These are phyloP conservation scores for Raphanus hybrid DNA, from an alignment of 441 rosid species.

Conservation along the genomic window DNA sequence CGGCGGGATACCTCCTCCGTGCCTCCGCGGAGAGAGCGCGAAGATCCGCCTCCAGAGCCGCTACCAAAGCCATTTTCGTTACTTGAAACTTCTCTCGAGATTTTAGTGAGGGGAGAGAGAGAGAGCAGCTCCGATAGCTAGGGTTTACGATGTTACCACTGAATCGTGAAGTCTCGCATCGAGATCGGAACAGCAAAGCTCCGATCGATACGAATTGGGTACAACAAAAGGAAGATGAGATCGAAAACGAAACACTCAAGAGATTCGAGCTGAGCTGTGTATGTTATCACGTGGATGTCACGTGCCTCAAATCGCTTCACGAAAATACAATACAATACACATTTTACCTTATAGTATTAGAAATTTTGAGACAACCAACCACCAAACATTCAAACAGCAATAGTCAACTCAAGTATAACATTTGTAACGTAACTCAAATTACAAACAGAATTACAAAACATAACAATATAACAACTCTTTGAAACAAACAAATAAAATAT, in stretches of 20 bases:
- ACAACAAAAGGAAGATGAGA: conserved; percentile 4
- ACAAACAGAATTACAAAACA: neutral
- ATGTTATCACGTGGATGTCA: conserved; percentile 34
- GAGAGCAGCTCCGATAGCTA: conserved; percentile 6
- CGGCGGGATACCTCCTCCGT: conserved; percentile 88
- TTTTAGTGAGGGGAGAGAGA: conserved; percentile 5
- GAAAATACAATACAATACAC: neutral
- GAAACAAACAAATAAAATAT: neutral
- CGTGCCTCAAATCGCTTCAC: conserved; percentile 20
- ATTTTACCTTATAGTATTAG: neutral
- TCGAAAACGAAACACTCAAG: conserved; percentile 15
- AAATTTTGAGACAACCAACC: conserved; percentile 17
- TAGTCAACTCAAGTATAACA: neutral
- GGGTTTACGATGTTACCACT: conserved; percentile 5
- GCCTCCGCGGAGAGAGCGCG: conserved; percentile 98
- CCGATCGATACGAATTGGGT: conserved; percentile 33
- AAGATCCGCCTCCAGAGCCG: conserved; percentile 95
- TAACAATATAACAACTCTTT: neutral
- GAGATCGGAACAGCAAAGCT: conserved; percentile 36
- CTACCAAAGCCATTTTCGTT: conserved; percentile 86
- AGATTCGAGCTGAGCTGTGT: conserved; percentile 38
- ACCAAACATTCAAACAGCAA: neutral
- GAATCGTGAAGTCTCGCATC: conserved; percentile 19
- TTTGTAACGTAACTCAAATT: neutral
- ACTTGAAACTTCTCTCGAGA: conserved; percentile 28